Conservation (phyloP, 768 basidiomycete species). For the Cystobasidium onofrii region DNA sequence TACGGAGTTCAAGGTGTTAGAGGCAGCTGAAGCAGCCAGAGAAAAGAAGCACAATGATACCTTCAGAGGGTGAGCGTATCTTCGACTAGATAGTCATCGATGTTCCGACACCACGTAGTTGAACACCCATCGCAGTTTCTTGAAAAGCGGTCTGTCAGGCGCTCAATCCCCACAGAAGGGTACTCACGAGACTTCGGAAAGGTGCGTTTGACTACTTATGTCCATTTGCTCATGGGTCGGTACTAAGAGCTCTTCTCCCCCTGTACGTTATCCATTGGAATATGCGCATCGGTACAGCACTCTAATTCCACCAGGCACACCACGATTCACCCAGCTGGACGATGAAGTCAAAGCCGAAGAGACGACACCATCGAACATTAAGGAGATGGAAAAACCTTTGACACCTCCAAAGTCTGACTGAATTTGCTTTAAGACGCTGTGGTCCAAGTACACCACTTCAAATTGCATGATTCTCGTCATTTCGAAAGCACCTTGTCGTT, state of each 20-base stretch:
- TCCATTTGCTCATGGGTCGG: too few relatives aligned
- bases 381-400: background rate
- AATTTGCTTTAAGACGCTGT: background rate
- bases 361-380: background rate
- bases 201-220: background rate
- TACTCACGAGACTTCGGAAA: background rate
- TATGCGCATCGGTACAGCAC: background rate
- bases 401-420: background rate
- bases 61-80: constrained; percentile 21
- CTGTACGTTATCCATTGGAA: too few relatives aligned
- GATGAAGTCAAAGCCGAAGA: background rate
- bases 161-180: background rate
- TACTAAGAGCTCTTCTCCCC: too few relatives aligned
- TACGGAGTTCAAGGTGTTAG: constrained; percentile 14
- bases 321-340: background rate
- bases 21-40: constrained; percentile 6
- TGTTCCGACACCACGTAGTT: too few relatives aligned
- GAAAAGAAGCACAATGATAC: constrained; percentile 13
- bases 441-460: too few relatives aligned
- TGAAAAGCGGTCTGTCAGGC: background rate
- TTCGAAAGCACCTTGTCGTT: too few relatives aligned
- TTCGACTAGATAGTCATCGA: too few relatives aligned
- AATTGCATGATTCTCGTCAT: too few relatives aligned
- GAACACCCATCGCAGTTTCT: too few relatives aligned
- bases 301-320: background rate